Evolutionary conservation across 257 asterid species (phyloP).

Genomic region (Coffea eugenioides): DNA sequence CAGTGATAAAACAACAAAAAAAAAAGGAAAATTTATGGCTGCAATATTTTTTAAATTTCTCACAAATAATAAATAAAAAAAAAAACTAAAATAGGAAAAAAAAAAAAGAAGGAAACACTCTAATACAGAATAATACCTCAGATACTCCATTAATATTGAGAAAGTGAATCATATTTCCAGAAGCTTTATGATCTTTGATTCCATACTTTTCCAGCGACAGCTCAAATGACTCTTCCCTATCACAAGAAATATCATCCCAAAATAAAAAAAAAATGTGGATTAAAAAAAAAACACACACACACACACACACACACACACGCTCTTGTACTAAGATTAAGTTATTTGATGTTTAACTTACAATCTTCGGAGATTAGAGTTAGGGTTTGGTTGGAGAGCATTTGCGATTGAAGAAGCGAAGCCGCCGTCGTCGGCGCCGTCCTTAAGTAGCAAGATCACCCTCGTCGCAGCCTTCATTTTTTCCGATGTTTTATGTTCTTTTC

Average conservation of each 20-base stretch:
- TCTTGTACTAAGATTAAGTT: not conserved
- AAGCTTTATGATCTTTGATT: conserved; percentile 51
- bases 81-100: too few species aligned
- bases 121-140: conserved; percentile 38
- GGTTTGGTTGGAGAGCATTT: conserved; percentile 49
- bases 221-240: conserved; percentile 62
- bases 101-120: not conserved
- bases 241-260: conserved; percentile 5
- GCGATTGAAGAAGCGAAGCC: conserved; percentile 52
- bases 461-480: conserved; percentile 31
- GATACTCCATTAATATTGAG: conserved; percentile 37
- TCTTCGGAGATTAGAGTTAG: conserved; percentile 36
- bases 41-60: not conserved
- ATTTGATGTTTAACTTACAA: conserved; percentile 31
- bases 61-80: not conserved
- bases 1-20: not conserved
- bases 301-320: not conserved
- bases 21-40: not conserved
- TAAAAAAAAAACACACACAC: not conserved
- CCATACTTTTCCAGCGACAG: conserved; percentile 65
- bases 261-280: not conserved
- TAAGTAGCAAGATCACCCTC: conserved; percentile 57
- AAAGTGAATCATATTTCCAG: conserved; percentile 55
- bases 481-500: not conserved
- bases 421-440: conserved; percentile 52